Evolutionary conservation across 139 green algal species (phyloP).

Genomic region (Ostreobium quekettii): DNA sequence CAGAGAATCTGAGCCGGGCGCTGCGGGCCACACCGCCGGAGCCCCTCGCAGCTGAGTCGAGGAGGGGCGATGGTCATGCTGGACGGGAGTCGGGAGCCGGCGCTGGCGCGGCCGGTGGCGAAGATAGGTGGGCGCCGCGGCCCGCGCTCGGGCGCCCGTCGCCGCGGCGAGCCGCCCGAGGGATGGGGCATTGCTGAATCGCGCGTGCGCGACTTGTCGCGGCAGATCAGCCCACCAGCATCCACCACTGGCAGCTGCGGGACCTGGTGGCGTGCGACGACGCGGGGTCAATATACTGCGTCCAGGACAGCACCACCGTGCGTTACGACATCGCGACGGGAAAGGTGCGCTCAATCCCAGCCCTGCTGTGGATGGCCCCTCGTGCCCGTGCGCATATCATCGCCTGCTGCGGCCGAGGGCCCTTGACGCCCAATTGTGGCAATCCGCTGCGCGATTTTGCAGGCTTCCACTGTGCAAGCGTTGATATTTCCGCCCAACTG

Average conservation of each 20-base stretch:
- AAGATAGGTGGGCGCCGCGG: background rate
- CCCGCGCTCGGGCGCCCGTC: background rate
- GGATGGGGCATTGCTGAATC: background rate
- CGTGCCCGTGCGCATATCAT: background rate
- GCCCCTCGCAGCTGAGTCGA: too few relatives aligned
- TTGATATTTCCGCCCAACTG: constrained; percentile 55
- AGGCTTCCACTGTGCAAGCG: constrained; percentile 31
- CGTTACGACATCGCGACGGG: constrained; percentile 21
- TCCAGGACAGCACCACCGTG: constrained; percentile 21
- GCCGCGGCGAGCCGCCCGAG: background rate
- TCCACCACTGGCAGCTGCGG: constrained; percentile 62
- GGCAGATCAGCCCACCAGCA: constrained; percentile 27
- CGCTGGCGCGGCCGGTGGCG: background rate
- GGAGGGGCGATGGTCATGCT: background rate
- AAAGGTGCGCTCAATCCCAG: constrained; percentile 6
- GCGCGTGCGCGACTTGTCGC: background rate
- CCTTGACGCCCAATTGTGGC: background rate
- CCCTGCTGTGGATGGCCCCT: background rate
- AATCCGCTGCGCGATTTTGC: background rate
- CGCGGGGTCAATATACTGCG: constrained; percentile 22
- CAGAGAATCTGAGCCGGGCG: too few relatives aligned
- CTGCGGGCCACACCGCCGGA: too few relatives aligned
- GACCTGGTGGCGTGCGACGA: constrained; percentile 58
- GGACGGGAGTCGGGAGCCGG: background rate
- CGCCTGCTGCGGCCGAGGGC: background rate